Evolutionary conservation across 495 filamentous ascomycete genomes (phyloP).

Genomic region (Elaphomyces granulatus): DNA sequence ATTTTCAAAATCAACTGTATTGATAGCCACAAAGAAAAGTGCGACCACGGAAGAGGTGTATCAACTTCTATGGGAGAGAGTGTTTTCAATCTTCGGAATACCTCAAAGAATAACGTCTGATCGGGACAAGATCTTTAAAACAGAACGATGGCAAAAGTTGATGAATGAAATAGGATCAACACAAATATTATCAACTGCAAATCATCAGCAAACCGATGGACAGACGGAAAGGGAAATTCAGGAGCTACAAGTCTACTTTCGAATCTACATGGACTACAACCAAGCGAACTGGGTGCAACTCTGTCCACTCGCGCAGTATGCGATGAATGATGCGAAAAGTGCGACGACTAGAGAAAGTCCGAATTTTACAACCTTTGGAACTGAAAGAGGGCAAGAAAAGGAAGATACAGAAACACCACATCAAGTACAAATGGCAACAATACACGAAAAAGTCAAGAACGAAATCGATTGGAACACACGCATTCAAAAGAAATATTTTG

Average conservation of each 20-base stretch:
- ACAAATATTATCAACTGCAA: constrained; percentile 1
- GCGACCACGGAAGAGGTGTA: not conserved
- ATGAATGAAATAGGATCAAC: not conserved
- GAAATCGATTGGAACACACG: no score
- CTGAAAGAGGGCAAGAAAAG: no score
- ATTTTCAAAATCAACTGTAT: not conserved
- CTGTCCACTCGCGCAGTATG: not conserved
- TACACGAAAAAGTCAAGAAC: no score
- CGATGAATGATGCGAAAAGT: not conserved
- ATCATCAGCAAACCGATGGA: constrained; percentile 10
- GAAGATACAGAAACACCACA: no score
- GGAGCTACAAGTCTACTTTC: not conserved
- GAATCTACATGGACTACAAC: not conserved
- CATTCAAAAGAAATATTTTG: no score
- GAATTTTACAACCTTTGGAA: no score
- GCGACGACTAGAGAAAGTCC: no score
- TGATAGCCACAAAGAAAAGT: not conserved
- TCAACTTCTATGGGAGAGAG: not conserved
- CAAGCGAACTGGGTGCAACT: not conserved
- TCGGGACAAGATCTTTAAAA: not conserved
- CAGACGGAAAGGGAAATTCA: no score
- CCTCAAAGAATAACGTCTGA: not conserved
- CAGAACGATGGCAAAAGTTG: not conserved
- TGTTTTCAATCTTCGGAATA: not conserved
- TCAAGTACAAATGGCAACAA: no score